phyloP scores from a whole-genome alignment of 495 filamentous ascomycete species.

The Xylaria flabelliformis region DNA sequence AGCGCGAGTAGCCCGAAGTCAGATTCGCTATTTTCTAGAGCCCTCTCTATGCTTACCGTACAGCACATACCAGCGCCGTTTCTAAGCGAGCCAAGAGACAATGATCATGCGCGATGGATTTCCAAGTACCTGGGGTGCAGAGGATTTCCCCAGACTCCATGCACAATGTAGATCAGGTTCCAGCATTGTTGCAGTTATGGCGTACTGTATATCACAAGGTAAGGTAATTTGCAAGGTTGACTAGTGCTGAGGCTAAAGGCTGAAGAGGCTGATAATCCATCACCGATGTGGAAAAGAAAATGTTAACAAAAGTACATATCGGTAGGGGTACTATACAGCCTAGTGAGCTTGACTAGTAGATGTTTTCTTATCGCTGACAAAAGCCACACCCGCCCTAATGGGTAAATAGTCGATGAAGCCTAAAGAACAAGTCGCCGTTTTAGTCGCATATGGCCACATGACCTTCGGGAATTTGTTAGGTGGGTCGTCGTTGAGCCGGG shows the following conservation, averaged over 20 bases:
- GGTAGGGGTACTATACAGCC: not conserved
- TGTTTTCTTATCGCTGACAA: not conserved
- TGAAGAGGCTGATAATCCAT: not conserved
- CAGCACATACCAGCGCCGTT: not conserved
- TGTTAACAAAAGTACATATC: not conserved
- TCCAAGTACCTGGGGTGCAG: not conserved
- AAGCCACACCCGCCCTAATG: not conserved
- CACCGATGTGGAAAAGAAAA: conserved; percentile 3
- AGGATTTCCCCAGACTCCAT: conserved; percentile 1
- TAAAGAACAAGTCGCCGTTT: not conserved
- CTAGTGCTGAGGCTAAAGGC: not conserved
- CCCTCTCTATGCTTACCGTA: not conserved
- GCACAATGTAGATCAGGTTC: not conserved
- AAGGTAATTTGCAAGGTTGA: not conserved
- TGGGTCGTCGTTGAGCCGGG: not conserved
- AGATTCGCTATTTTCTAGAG: not conserved
- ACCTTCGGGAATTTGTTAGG: conserved; percentile 13
- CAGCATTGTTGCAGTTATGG: conserved; percentile 7
- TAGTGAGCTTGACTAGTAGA: not conserved
- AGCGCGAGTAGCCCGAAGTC: not conserved
- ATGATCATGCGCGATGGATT: not conserved
- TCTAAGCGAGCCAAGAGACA: not conserved
- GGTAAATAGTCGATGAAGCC: not conserved
- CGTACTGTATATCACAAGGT: not conserved
- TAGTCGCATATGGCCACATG: not conserved